Base-by-base conservation (phyloP, 345 rosid genomes). In the Citrus cavaleriei region DNA sequence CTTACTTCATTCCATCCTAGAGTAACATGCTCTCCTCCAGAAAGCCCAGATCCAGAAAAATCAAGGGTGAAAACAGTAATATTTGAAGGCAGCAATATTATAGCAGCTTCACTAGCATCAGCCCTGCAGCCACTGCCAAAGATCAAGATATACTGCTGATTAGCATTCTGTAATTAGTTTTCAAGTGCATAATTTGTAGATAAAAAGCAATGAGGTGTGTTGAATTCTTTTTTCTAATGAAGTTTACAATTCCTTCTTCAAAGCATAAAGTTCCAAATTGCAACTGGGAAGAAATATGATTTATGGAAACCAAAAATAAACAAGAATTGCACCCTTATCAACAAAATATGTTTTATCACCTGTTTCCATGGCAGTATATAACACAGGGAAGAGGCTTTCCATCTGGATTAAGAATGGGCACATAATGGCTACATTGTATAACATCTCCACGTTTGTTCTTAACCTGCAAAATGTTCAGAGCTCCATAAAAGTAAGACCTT, bases 331-430 rank as follows among this genome's bases (percentile, higher is more conserved):
- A 51, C 63, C 40, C 73, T 68, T 35, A 63, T 49, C 68, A 74
- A 46, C 54, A 64, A 77, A 46, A 65, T 13, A 46, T 57, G 60
- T 30, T 40, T 65, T 25, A 72, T 81, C 82, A 92, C 98, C 98
- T 96, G 90, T 96, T 96, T 71, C 99, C 99, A 74, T 96, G 99
- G 90, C 98, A 96, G 79, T 96, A 94, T 77, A 96, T 94, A n/a
- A 96, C 98, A 81, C 98, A 96, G 51, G 99, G 98, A 24, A 96
- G 81, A 78, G 93, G 84, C 83, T 91, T 92, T 73, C 86, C 97
- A 81, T 88, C 91, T 55, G 92, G 92, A 74, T 84, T 78, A 79
- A 83, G 91, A 71, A 90, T 83, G 25, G 98, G 99, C 83, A 90
- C 63, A 40, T 94, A 94, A 86, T 96, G 99, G 81, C 93, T 96